Evolutionary conservation across 148 eudicot genomes (phyloP).

Genomic region (Diospyros kaki): DNA sequence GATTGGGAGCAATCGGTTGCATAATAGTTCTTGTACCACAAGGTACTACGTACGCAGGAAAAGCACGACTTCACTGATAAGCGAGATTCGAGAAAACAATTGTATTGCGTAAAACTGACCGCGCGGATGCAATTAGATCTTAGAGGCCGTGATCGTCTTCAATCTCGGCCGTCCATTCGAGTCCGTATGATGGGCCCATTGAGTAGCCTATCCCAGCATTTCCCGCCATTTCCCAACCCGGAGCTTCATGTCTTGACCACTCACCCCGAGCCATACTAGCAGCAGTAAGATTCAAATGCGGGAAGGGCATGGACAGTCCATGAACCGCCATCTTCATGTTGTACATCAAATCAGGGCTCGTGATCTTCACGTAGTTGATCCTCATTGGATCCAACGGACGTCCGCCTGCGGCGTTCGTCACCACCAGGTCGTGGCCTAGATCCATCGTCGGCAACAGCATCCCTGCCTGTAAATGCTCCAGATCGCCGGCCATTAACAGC

Average conservation of each 20-base stretch:
- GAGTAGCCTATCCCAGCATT: conserved; percentile 3
- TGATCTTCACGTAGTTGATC: conserved; percentile 66
- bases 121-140: not conserved
- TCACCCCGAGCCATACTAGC: not conserved
- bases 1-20: too few species aligned
- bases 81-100: too few species aligned
- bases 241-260: conserved; percentile 15
- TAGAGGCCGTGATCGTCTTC: conserved; percentile 47
- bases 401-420: conserved; percentile 56
- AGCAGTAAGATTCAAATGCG: conserved; percentile 39
- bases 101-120: too few species aligned
- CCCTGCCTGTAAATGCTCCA: conserved; percentile 39
- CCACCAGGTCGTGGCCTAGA: conserved; percentile 39
- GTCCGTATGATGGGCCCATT: conserved; percentile 16
- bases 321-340: conserved; percentile 67
- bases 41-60: too few species aligned
- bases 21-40: too few species aligned
- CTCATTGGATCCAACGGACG: conserved; percentile 42
- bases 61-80: too few species aligned
- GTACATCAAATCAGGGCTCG: conserved; percentile 54
- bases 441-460: conserved; percentile 61
- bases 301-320: conserved; percentile 60
- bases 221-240: conserved; percentile 11
- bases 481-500: conserved; percentile 44
- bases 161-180: conserved; percentile 30